Evolutionary conservation across 106 monocot species (phyloP).

Genomic region (Amphibolis antarctica): DNA sequence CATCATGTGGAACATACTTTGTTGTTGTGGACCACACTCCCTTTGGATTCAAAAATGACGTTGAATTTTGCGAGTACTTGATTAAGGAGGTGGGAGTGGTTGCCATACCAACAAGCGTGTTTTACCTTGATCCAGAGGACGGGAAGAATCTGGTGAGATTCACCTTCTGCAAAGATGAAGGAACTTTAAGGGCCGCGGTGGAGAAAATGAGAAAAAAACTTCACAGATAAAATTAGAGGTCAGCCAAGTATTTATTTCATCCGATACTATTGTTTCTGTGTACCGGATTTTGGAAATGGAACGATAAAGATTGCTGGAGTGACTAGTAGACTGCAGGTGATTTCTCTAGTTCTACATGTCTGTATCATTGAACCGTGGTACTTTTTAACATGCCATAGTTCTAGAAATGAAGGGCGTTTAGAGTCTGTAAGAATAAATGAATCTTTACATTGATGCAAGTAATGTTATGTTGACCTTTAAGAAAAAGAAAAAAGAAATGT

Average conservation of each 20-base stretch:
- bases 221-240: constrained; percentile 1
- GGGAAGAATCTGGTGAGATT: constrained; percentile 93
- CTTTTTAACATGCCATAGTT: too few species aligned
- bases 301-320: too few species aligned
- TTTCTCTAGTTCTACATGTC: too few species aligned
- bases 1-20: constrained; percentile 87
- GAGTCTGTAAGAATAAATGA: too few species aligned
- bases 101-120: constrained; percentile 83
- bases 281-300: too few species aligned
- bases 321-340: too few species aligned
- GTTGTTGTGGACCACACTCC: constrained; percentile 88
- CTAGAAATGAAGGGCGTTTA: too few species aligned
- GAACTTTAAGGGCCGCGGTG: constrained; percentile 63
- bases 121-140: constrained; percentile 83
- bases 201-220: constrained; percentile 76
- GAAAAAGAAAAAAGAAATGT: too few species aligned
- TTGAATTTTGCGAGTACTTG: constrained; percentile 85
- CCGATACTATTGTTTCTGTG: too few species aligned
- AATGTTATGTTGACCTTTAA: too few species aligned
- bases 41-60: constrained; percentile 84
- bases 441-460: too few species aligned
- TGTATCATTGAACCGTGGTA: too few species aligned
- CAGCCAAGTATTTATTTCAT: not conserved
- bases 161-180: constrained; percentile 93
- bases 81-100: constrained; percentile 89